These are phyloP conservation scores for Fragosphaeria purpurea DNA, from an alignment of 2,329 filamentous ascomycete genomes.

Conservation along the genomic window DNA sequence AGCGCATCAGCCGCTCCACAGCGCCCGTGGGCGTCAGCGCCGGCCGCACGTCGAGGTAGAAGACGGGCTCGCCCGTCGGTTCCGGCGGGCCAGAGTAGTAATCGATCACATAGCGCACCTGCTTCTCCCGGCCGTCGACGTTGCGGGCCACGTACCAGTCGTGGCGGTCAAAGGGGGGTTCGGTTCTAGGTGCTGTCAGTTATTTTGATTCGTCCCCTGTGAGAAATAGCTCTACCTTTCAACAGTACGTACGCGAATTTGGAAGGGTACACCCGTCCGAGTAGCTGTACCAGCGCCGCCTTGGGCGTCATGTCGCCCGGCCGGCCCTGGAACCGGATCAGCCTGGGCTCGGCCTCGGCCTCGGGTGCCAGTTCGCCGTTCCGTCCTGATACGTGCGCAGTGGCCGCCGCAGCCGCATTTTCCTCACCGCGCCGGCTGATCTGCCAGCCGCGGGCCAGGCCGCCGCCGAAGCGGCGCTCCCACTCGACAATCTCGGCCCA, in stretches of 20 bases:
- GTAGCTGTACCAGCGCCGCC: conserved; percentile 69
- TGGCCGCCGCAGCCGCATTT: conserved; percentile 26
- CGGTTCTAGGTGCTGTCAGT: conserved; percentile 43
- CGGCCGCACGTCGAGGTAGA: conserved; percentile 88
- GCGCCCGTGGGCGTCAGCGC: conserved; percentile 73
- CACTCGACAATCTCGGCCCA: conserved; percentile 93
- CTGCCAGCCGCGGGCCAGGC: conserved; percentile 62
- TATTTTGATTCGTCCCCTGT: not conserved
- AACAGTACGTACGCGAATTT: conserved; percentile 57
- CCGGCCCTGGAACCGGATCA: conserved; percentile 80
- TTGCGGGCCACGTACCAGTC: conserved; percentile 89
- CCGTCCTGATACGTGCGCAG: too few relatives aligned
- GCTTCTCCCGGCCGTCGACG: conserved; percentile 54
- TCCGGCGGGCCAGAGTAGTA: conserved; percentile 84
- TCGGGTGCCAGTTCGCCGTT: conserved; percentile 22
- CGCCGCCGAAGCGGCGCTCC: conserved; percentile 76
- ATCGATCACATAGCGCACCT: conserved; percentile 92
- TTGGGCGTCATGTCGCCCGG: conserved; percentile 88
- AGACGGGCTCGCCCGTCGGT: conserved; percentile 80
- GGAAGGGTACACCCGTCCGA: conserved; percentile 69
- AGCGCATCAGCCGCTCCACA: conserved; percentile 73
- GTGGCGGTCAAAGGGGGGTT: conserved; percentile 89
- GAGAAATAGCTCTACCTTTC: too few relatives aligned
- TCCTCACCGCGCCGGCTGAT: conserved; percentile 66
- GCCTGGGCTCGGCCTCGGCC: conserved; percentile 45